phyloP scores from a whole-genome alignment of 2,329 filamentous ascomycete genomes.

The Venturia asperata region DNA sequence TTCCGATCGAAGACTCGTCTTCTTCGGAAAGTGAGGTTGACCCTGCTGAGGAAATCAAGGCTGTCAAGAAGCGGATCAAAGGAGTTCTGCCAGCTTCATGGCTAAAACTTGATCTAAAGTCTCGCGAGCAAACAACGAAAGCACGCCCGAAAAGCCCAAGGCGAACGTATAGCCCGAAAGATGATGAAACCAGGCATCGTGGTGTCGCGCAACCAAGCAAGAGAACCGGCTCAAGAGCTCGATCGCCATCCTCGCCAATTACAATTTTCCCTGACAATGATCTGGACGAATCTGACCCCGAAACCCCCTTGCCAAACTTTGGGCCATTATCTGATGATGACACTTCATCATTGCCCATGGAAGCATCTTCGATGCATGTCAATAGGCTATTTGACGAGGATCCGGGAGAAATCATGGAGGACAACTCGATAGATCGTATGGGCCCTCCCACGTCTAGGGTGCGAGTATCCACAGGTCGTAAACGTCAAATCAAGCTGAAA shows the following conservation, averaged over 20 bases:
- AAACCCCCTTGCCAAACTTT: slow-evolving; percentile 5
- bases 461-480: slow-evolving; percentile 24
- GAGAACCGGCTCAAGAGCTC: not conserved
- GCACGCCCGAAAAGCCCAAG: slow-evolving; percentile 19
- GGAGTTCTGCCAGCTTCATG: slow-evolving; percentile 46
- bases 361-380: not conserved
- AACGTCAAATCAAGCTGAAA: slow-evolving; percentile 34
- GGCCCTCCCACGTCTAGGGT: slow-evolving; percentile 24
- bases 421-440: slow-evolving; percentile 40
- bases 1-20: not conserved
- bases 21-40: slow-evolving; percentile 16
- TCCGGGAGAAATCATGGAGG: slow-evolving; percentile 32
- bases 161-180: not conserved
- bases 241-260: slow-evolving; percentile 6
- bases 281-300: slow-evolving; percentile 11
- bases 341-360: not conserved
- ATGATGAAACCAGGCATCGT: slow-evolving; percentile 11
- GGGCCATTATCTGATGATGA: not conserved
- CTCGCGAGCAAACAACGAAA: slow-evolving; percentile 23
- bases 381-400: slow-evolving; percentile 13
- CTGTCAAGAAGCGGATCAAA: slow-evolving; percentile 32
- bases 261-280: slow-evolving; percentile 1
- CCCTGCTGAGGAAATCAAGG: slow-evolving; percentile 13
- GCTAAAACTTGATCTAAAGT: slow-evolving; percentile 41
- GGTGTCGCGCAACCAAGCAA: slow-evolving; percentile 11